A percentile compares a stretch with the other conserved stretches of the same genome.
Evolutionary conservation across 2,329 filamentous ascomycete genomes (phyloP).

Genomic region (Orbilia quercus): DNA sequence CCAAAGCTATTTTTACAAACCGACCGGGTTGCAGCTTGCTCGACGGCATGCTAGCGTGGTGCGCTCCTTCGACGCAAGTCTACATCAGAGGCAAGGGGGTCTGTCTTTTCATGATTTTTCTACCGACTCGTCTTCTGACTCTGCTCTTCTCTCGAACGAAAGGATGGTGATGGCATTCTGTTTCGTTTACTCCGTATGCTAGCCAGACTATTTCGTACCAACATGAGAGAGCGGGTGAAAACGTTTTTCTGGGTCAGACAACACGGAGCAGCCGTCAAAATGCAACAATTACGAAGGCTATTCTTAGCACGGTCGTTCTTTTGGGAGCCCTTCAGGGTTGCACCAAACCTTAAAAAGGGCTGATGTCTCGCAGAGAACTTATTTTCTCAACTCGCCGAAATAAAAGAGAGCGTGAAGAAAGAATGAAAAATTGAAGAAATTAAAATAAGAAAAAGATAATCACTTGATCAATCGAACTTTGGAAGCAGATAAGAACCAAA

Average conservation of each 20-base stretch:
- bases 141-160: too few relatives aligned
- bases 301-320: slow-evolving; percentile 31
- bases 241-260: slow-evolving; percentile 11
- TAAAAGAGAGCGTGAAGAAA: neutral
- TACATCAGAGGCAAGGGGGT: neutral
- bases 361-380: slow-evolving; percentile 22
- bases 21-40: neutral
- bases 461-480: slow-evolving; percentile 4
- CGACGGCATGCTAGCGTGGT: slow-evolving; percentile 8
- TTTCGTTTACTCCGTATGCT: too few relatives aligned
- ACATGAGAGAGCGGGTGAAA: neutral
- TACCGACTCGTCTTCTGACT: too few relatives aligned
- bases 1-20: slow-evolving; percentile 11
- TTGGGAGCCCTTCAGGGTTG: slow-evolving; percentile 35
- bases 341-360: slow-evolving; percentile 49
- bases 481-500: slow-evolving; percentile 11
- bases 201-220: neutral
- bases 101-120: too few relatives aligned
- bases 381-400: slow-evolving; percentile 9
- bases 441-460: slow-evolving; percentile 9
- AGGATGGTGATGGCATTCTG: too few relatives aligned
- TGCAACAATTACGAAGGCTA: slow-evolving; percentile 46
- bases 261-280: slow-evolving; percentile 39
- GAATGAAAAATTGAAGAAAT: too few relatives aligned
- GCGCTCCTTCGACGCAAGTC: slow-evolving; percentile 29